These are phyloP conservation scores for Forsythia viridissima DNA, from an alignment of 257 asterid species.

Conservation along the genomic window DNA sequence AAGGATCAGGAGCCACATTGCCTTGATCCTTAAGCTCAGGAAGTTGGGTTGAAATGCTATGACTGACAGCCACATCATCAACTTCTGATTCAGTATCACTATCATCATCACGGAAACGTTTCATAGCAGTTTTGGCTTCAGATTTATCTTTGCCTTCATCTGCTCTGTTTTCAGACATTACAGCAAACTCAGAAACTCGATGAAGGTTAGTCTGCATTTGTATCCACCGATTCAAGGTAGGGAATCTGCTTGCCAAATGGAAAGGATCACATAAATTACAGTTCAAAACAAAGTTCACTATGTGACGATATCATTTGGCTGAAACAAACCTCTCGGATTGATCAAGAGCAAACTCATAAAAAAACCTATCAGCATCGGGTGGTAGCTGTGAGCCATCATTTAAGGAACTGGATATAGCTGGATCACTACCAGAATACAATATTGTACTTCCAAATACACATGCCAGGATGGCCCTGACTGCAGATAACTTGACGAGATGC, in stretches of 20 bases:
- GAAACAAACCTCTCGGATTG: constrained; percentile 90
- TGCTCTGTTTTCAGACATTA: constrained; percentile 60
- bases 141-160: constrained; percentile 47
- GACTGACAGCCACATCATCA: constrained; percentile 64
- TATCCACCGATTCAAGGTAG: constrained; percentile 97
- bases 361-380: constrained; percentile 78
- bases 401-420: constrained; percentile 69
- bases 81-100: constrained; percentile 88
- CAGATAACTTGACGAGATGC: constrained; percentile 89
- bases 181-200: constrained; percentile 91
- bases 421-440: constrained; percentile 74
- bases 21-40: constrained; percentile 61
- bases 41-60: constrained; percentile 40
- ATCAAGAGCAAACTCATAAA: constrained; percentile 92
- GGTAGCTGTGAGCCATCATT: constrained; percentile 56
- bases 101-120: constrained; percentile 83
- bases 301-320: constrained; percentile 19
- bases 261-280: constrained; percentile 29
- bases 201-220: constrained; percentile 98
- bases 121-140: constrained; percentile 56
- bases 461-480: constrained; percentile 96
- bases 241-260: constrained; percentile 62
- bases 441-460: constrained; percentile 95
- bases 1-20: constrained; percentile 47
- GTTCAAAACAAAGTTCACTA: constrained; percentile 22